Evolutionary conservation across 371 early-diverging fungal species (phyloP).

Genomic region (Lichtheimia ornata): DNA sequence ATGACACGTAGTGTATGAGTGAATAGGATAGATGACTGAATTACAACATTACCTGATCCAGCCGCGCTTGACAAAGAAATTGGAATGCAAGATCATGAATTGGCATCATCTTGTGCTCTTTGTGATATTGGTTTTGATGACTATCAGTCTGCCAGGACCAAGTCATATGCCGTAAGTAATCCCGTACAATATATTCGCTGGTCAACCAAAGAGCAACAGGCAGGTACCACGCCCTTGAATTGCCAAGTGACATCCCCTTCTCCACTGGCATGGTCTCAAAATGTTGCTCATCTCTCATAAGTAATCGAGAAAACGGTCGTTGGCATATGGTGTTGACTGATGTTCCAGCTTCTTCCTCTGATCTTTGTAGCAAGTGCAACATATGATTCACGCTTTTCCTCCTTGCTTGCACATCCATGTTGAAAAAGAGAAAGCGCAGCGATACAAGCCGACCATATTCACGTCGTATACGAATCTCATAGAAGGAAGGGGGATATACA

Average conservation of each 20-base stretch:
- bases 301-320: conserved; percentile 49
- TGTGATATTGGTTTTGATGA: conserved; percentile 49
- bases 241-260: neutral
- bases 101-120: conserved; percentile 59
- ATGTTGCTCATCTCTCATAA: conserved; percentile 55
- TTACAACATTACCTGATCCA: conserved; percentile 59
- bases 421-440: conserved; percentile 51
- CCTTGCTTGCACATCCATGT: conserved; percentile 42
- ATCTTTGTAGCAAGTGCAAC: conserved; percentile 14
- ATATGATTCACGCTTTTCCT: conserved; percentile 24
- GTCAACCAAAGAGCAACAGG: conserved; percentile 42
- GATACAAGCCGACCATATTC: conserved; percentile 47
- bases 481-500: conserved; percentile 38
- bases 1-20: neutral
- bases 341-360: conserved; percentile 16
- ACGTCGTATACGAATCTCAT: conserved; percentile 40
- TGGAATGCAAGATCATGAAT: conserved; percentile 74
- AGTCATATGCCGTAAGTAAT: conserved; percentile 63
- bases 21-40: conserved; percentile 5
- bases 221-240: conserved; percentile 39
- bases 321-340: conserved; percentile 41
- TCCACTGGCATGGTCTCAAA: conserved; percentile 13
- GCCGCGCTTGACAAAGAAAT: conserved; percentile 68
- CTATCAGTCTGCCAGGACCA: conserved; percentile 71
- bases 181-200: conserved; percentile 54